Evolutionary conservation across 257 asterid species (phyloP), one percentile per base, ranked within the genome.

Genomic region (Nicotiana obtusifolia): DNA sequence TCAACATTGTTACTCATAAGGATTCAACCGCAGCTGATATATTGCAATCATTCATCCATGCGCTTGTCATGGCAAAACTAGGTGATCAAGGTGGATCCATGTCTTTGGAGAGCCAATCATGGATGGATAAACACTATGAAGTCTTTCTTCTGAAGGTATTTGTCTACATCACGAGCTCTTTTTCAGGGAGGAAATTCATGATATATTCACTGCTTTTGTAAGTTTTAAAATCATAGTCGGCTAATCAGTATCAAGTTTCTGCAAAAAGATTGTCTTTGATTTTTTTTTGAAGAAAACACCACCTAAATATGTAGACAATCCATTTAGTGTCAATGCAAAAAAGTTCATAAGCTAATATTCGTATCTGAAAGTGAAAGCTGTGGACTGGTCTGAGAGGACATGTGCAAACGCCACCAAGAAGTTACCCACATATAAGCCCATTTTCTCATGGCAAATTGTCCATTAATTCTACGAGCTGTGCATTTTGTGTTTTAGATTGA

Each of bases 71-170:
- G 89, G 88, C 89, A 84, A 91, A 87, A 76, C 91, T 89, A 41
- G 84, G 76, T 49, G 85, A 82, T 26, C 86, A 82, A 49, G 90
- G 87, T 52, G 83, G 56, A 87, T 84, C 90, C 35, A 69, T 77
- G 81, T 93, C 90, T 82, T 37, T 53, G 20, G 93, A 90, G 88
- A 91, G 97, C 83, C 97, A 87, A 71, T 86, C 88, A 80, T 94
- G 99, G 99, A 94, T 95, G 90, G 89, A 83, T 14, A 84, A 88
- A 83, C 88, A 95, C 88, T 95, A 91, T 35, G 88, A 88, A 75
- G 81, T 47, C 84, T 89, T 94, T 84, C 19, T 92, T 80, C 81
- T 30, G 57, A 87, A 90, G 98, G 98, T 95, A 86, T 10, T 80
- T 65, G 62, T 65, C 78, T 82, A 76, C 37, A 7, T 13, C 13